Base-by-base conservation (phyloP, 2,329 filamentous ascomycete species). In the Pseudocercospora cruenta region DNA sequence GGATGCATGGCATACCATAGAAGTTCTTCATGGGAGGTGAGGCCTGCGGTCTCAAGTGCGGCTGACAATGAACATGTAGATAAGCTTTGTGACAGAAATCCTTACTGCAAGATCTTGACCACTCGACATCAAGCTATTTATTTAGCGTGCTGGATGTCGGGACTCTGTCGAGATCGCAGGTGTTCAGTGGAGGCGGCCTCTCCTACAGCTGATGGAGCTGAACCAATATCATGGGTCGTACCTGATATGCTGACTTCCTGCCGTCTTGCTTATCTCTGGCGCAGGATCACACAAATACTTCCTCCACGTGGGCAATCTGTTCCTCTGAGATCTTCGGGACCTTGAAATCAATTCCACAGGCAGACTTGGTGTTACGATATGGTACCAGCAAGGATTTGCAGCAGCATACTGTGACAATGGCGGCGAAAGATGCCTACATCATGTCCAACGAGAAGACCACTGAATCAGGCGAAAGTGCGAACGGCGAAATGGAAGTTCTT, bases 51-150 rank as follows among this genome's bases (percentile, higher is more conserved):
- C n/a, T 2, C 3, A 21, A 51, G 19, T 51, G 47, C 47, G 47
- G 49, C 21, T 53, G 49, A 53, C 49, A 28, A 22, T 49, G 21
- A 8, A 22, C 16, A 4, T 49, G 16, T 9, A 22, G 49, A 53
- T 53, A 53, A 53, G 49, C 22, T 53, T 53, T 53, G 49, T 53
- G 49, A 51, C 47, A 51, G 47, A 19, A 53, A 7, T 24, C 49
- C 19, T 53, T 3, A 14, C 49, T 14, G 12, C 19, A 14, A 24
- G 49, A 19, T 3, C 4, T 47, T 7, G 43, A 47, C 43, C 43
- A 47, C 4, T 47, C 2, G 43, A 47, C 8, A 33, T 12, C 31
- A 14, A 33, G 9, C 10, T 12, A 2, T 2, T 1, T 33, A 2
- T 31, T 12, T 33, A 33, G 31, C 8, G 31, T 33, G 31, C 31